Evolutionary conservation across 2,329 filamentous ascomycete genomes (phyloP), one percentile per base, ranked within the genome.

Genomic region (Beauveria brongniartii): DNA sequence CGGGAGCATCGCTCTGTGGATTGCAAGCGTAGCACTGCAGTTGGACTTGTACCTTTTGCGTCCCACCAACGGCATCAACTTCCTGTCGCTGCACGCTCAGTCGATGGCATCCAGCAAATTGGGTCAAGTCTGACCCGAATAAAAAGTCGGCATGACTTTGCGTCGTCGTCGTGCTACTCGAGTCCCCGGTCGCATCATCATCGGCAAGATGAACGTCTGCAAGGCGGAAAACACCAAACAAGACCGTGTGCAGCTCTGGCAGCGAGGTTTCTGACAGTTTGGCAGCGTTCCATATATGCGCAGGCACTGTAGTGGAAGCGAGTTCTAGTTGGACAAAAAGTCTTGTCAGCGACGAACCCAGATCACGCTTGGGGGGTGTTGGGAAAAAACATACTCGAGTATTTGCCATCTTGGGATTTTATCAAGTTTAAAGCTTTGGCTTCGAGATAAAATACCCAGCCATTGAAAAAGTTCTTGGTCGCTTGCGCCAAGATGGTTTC

Each of bases 21-120:
- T 61, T 56, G 53, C 59, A 61, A 1, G 59, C 59, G 37, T 56
- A 56, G n/a, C 30, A 61, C 37, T 52, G 40, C 24, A 61, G 9
- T 40, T 26, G 46, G 12, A 61, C n/a, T 24, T 37, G 14, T 1
- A 56, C 37, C 47, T 22, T 57, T 37, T 56, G 52, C n/a, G 53
- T 54, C 28, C 26, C 47, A 3, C 26, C 14, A 5, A 24, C 22
- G 12, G 18, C 24, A n/a, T 60, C 57, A 2, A 47, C 41, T 5
- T 54, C 28, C 16, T n/a, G 47, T 6, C 70, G 64, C 2, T 67
- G 59, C 5, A 73, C 59, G 8, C 65, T 66, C 26, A 73, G 70
- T 1, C 70, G 65, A 53, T 73, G 71, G 2, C 67, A 67, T 0
- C 71, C 71, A 0, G 66, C 64, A n/a, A 73, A 73, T 0, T 16